Conservation (phyloP, 2,329 filamentous ascomycete genomes). For the Alternaria conjuncta region DNA sequence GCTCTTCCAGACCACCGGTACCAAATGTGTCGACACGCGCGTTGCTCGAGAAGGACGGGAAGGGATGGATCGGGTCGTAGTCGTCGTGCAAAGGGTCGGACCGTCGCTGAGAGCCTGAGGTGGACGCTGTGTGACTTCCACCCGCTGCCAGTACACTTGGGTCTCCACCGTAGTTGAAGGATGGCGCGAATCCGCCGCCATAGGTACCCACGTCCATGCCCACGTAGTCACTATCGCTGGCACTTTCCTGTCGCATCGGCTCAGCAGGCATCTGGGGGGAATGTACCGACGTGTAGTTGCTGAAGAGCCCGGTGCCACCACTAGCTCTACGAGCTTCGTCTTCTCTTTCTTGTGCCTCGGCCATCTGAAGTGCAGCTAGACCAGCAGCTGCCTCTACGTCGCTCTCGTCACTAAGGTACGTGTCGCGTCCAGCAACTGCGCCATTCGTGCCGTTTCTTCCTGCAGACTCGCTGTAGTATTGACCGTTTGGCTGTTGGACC, state of each 20-base stretch:
- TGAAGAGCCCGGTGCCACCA: constrained; percentile 61
- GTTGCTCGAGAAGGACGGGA: constrained; percentile 62
- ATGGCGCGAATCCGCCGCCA: constrained; percentile 72
- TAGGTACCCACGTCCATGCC: constrained; percentile 75
- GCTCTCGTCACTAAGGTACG: constrained; percentile 69
- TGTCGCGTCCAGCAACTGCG: constrained; percentile 38
- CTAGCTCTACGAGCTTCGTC: constrained; percentile 65
- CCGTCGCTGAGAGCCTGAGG: constrained; percentile 54
- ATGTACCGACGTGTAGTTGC: constrained; percentile 52
- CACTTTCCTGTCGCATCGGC: constrained; percentile 28
- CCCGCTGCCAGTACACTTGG: constrained; percentile 50
- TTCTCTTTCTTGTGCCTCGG: constrained; percentile 75
- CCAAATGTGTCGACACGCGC: constrained; percentile 85
- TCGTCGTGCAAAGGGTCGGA: constrained; percentile 53
- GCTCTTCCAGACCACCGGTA: constrained; percentile 86
- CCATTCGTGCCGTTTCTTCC: constrained; percentile 56
- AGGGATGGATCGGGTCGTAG: constrained; percentile 62
- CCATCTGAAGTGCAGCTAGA: constrained; percentile 80
- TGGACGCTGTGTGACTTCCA: constrained; percentile 50
- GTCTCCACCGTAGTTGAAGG: constrained; percentile 66
- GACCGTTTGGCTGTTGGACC: constrained; percentile 42
- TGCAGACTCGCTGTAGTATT: constrained; percentile 34
- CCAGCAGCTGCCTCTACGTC: constrained; percentile 88
- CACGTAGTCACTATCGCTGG: constrained; percentile 73
- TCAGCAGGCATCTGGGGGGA: constrained; percentile 51